Percentiles rank a stretch among this genome's conserved stretches.
These are phyloP conservation scores for Vinca minor DNA, from an alignment of 257 asterid species.

Conservation along the genomic window DNA sequence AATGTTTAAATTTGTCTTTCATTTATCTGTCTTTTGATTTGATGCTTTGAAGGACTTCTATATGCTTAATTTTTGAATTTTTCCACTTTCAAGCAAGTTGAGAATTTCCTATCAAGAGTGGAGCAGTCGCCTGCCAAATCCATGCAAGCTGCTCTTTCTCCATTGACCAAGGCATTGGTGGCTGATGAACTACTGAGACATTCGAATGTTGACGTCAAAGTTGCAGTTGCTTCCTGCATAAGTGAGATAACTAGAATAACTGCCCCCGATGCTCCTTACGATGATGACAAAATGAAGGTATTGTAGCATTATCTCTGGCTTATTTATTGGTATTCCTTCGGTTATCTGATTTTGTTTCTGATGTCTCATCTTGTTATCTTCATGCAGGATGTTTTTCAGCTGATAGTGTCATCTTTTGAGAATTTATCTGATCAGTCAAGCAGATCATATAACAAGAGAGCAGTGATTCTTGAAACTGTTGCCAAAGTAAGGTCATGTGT, in stretches of 20 bases:
- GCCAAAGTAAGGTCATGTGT: conserved; percentile 95
- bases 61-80: background rate
- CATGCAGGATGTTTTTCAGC: conserved; percentile 69
- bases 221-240: conserved; percentile 86
- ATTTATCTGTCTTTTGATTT: background rate
- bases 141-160: conserved; percentile 61
- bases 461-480: conserved; percentile 80
- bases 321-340: background rate
- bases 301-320: background rate
- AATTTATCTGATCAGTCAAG: conserved; percentile 57
- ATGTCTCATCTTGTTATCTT: conserved; percentile 13
- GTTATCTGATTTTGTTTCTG: too few species aligned
- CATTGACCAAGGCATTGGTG: conserved; percentile 55
- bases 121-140: conserved; percentile 90
- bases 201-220: conserved; percentile 72
- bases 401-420: conserved; percentile 86
- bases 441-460: conserved; percentile 68
- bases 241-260: conserved; percentile 96
- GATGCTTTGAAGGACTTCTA: background rate
- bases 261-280: conserved; percentile 97
- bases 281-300: conserved; percentile 94
- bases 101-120: conserved; percentile 58
- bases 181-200: conserved; percentile 58
- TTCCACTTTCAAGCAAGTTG: conserved; percentile 40
- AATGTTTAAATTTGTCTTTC: background rate